A percentile compares a stretch with the other conserved stretches of the same genome.
phyloP scores from a whole-genome alignment of 78 protist genomes.

The Capsaspora owczarzaki region DNA sequence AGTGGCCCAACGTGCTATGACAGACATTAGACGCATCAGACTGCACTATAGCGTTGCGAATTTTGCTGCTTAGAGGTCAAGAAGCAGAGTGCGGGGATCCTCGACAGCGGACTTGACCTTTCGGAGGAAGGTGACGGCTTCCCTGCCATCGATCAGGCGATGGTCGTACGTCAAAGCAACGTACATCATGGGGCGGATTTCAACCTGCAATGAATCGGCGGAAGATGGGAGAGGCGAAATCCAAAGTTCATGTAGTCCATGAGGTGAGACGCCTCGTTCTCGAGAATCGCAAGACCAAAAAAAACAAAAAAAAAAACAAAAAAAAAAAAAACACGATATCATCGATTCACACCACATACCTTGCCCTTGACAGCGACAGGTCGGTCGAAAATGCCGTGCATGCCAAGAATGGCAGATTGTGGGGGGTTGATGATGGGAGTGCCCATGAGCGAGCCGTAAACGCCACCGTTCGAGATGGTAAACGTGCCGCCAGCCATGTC shows the following conservation, averaged over 20 bases:
- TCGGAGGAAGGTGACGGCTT: conserved; percentile 80
- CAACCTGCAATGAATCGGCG: conserved; percentile 19
- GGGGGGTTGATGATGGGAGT: conserved; percentile 96
- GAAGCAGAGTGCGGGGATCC: conserved; percentile 64
- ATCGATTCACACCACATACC: not conserved
- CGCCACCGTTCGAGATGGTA: conserved; percentile 97
- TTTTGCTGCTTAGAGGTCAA: conserved; percentile 59
- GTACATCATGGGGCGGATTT: conserved; percentile 90
- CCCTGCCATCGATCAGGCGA: conserved; percentile 93
- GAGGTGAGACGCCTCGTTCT: not conserved
- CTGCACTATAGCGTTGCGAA: too few relatives aligned
- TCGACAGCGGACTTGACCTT: conserved; percentile 68
- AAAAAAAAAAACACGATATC: not conserved
- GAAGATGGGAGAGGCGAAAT: too few relatives aligned
- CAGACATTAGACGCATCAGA: too few relatives aligned
- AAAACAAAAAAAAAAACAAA: not conserved
- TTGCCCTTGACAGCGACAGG: conserved; percentile 75
- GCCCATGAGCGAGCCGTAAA: conserved; percentile 87
- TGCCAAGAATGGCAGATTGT: conserved; percentile 89
- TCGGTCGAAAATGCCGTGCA: conserved; percentile 79
- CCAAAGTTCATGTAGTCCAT: too few relatives aligned
- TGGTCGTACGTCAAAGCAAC: conserved; percentile 96
- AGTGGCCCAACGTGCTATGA: too few relatives aligned
- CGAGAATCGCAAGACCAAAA: not conserved
- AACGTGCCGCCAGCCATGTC: conserved; percentile 97